Evolutionary conservation across 331 rosid species (phyloP), one percentile per base, ranked within the genome.

Genomic region (Quercus tomentella): DNA sequence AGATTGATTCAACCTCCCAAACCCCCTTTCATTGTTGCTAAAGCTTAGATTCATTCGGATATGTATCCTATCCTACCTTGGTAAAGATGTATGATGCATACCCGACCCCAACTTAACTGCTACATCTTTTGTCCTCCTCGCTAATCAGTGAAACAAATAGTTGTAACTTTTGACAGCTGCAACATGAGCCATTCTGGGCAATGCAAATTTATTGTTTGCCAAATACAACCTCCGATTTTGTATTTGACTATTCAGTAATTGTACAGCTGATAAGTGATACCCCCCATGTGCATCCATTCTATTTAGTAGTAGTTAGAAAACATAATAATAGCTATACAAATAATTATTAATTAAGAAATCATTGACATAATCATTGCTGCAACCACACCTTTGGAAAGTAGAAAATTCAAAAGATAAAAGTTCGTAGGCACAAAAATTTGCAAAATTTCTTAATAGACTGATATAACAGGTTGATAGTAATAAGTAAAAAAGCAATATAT

Each of bases 51-150:
- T 82, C 28, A 77, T 76, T 82, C 28, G 73, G 72, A 78, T 75
- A 74, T 74, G 81, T 72, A 28, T 63, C 70, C 70, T 65, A 56
- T 87, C 82, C 81, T 65, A 82, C 81, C 82, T 80, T 77, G 73
- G 79, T 58, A 73, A 37, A 76, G 76, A 66, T 77, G 70, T 52
- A 57, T 83, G 84, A 75, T 85, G 76, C 79, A 61, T 43, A 70
- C 70, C 26, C 54, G 16, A 26, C 70, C 76, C 86, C 73, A 80
- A 80, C 87, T 81, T 14, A 10, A 72, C 80, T 43, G 76, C 49
- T 41, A 41, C 49, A 41, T 41, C 14, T 41, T 9, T 9, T 41
- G 49, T 61, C 31, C 66, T 37, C 72, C 67, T 7, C 25, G 49
- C 49, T 41, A 9, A 9, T 41, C 49, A 9, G 49, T 41, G 49